Evolutionary conservation across 192 early-diverging fungal genomes (phyloP).

Genomic region (Neocallimastix lanati): DNA sequence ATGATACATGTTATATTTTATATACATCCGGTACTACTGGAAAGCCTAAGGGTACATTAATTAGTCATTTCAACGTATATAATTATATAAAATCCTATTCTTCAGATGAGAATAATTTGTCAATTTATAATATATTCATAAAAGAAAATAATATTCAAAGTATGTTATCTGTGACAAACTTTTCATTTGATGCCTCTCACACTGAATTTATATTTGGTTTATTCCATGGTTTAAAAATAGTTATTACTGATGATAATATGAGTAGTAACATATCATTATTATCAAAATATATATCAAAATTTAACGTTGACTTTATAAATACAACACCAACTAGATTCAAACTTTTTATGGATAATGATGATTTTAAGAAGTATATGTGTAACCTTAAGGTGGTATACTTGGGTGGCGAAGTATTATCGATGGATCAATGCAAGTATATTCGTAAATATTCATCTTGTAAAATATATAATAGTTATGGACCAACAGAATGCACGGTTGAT

Average conservation of each 20-base stretch:
- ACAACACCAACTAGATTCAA: no score
- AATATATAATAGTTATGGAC: not conserved
- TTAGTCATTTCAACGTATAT: not conserved
- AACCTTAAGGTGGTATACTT: not conserved
- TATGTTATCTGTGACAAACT: no score
- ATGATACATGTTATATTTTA: not conserved
- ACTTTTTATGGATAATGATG: no score
- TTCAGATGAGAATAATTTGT: not conserved
- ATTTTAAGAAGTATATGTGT: no score
- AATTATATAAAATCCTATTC: not conserved
- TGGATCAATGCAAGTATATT: not conserved
- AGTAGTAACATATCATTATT: no score
- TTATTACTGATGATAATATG: no score
- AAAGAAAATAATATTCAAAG: not conserved
- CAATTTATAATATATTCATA: not conserved
- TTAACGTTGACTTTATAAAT: no score
- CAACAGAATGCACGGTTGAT: not conserved
- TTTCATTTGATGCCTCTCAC: no score
- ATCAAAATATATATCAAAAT: no score
- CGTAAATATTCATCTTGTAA: not conserved
- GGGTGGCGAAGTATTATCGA: not conserved
- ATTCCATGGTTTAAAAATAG: no score
- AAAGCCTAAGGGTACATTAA: not conserved
- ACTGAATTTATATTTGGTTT: no score
- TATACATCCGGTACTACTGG: not conserved